Evolutionary conservation across 2,329 filamentous ascomycete species (phyloP).

Genomic region (Calonectria hongkongensis): DNA sequence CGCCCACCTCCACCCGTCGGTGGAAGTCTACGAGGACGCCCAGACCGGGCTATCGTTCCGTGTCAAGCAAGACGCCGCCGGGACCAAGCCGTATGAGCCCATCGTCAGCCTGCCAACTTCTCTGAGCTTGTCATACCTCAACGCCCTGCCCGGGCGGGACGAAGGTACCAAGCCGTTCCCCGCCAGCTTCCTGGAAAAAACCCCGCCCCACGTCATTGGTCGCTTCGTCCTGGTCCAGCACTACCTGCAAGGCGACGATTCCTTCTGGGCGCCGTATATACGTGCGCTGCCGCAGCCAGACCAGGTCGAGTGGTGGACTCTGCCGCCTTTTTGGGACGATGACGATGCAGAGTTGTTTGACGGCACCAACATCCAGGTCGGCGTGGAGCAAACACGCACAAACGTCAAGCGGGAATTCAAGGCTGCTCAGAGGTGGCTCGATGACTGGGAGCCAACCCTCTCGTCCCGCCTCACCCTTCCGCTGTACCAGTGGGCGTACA

Average conservation of each 20-base stretch:
- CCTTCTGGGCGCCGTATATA: slow-evolving; percentile 83
- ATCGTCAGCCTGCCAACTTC: slow-evolving; percentile 72
- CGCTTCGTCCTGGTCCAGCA: slow-evolving; percentile 83
- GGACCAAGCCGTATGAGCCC: slow-evolving; percentile 61
- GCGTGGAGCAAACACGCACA: slow-evolving; percentile 67
- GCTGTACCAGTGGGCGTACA: slow-evolving; percentile 79
- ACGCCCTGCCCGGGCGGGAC: slow-evolving; percentile 63
- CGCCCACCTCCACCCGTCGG: slow-evolving; percentile 68
- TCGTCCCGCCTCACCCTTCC: slow-evolving; percentile 63
- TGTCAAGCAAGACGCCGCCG: slow-evolving; percentile 60
- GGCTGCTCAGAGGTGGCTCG: slow-evolving; percentile 63
- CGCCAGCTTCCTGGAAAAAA: slow-evolving; percentile 66
- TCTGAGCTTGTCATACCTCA: slow-evolving; percentile 75
- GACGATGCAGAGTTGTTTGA: slow-evolving; percentile 75
- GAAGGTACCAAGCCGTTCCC: slow-evolving; percentile 64
- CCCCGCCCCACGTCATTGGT: slow-evolving; percentile 76
- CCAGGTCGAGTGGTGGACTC: slow-evolving; percentile 68
- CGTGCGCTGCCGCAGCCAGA: slow-evolving; percentile 77
- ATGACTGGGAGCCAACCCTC: slow-evolving; percentile 53
- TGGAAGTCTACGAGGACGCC: slow-evolving; percentile 72
- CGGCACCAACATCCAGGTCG: slow-evolving; percentile 72
- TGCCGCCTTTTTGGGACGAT: slow-evolving; percentile 79
- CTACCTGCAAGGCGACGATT: slow-evolving; percentile 73
- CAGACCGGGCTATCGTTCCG: slow-evolving; percentile 73
- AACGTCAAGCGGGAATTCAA: slow-evolving; percentile 69